Evolutionary conservation across 192 early-diverging fungal genomes (phyloP), one percentile per base, ranked within the genome.

Genomic region (Umbelopsis sp.): DNA sequence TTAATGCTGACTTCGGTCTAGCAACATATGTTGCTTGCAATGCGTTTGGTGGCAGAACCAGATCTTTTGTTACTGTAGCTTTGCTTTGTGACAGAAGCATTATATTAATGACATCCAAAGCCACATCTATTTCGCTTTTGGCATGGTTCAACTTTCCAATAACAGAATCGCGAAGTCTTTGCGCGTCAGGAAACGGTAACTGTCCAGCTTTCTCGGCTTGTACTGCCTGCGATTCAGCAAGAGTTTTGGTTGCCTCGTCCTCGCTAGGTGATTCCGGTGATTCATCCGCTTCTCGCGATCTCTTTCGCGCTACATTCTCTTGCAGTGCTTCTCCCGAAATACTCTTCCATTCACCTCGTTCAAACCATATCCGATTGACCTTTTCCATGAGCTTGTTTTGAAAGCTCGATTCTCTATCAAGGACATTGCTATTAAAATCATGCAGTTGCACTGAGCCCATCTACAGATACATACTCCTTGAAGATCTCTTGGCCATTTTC

Each of bases 81-180:
- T 41, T 33, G 37, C 22, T 53, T 66, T 37, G 41, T n/a, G 69
- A 70, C 6, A 70, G 15, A 18, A 66, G 20, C 64, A 79, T 50
- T 27, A 78, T 75, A 18, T 79, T 79, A 44, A 79, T 79, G 4
- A 79, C 74, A 66, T 79, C 78, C 30, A 79, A 49, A 47, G 78
- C 78, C 20, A 79, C 78, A 46, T 79, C 78, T 45, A 79, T 79
- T 64, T 79, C 78, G 58, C 73, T 67, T 30, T 79, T 79, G 15
- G 78, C 78, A 27, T 68, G 55, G 23, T 49, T 49, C 49, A 79
- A 49, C 48, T 75, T 74, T 2, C 67, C 67, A 11, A 75, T 50
- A 10, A 79, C 78, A 13, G 74, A 79, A 66, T 75, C 74, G 35
- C 78, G 69, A 33, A 79, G 47, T 44, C 65, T 68, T 13, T 65